Base-by-base conservation (phyloP, 2,329 filamentous ascomycete genomes). In the Cladosporium velox region DNA sequence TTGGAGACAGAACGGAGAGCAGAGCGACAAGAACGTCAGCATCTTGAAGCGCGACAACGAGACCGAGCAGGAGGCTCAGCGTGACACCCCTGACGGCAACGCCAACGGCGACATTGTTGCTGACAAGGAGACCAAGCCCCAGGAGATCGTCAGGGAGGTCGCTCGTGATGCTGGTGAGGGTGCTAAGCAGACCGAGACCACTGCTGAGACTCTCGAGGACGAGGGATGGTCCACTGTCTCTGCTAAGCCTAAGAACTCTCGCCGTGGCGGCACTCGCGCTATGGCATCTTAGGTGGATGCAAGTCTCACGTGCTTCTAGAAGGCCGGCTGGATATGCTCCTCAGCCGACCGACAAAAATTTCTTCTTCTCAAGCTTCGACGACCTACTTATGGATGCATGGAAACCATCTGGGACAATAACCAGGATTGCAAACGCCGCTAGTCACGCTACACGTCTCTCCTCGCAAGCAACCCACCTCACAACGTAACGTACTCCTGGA, bases 141-240 rank as follows among this genome's bases (percentile, higher is more conserved):
- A 86, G 72, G 84, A 88, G 72, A 77, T 85, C 59, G 80, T 83
- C 51, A 78, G 78, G 59, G 79, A 84, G 58, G 77, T 81, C 21
- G 73, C 79, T 70, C 77, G 77, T 67, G 68, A 73, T 75, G 80
- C 69, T 76, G 71, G 74, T 18, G 71, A 77, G 15, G 71, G 76
- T 32, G 72, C 76, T 4, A 64, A 64, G 61, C 60, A 63, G 34
- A 21, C 61, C 26, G 77, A 77, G 41, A 74, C 77, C 49, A 82
- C 81, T 34, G 80, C 82, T 21, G 79, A 84, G 72, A 72, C 72
- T 15, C 73, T 84, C 55, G 83, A 85, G 61, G 83, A 84, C 11
- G 83, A 85, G 61, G 83, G 83, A 69, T 85, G 83, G 82, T 83
- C 80, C 72, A 85, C 83, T 47, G 83, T 85, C 55, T 76, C 80